A percentile compares a stretch with the other conserved stretches of the same genome.
These are phyloP conservation scores for Fusarium proliferatum DNA, from an alignment of 2,329 filamentous ascomycete species.

Conservation along the genomic window DNA sequence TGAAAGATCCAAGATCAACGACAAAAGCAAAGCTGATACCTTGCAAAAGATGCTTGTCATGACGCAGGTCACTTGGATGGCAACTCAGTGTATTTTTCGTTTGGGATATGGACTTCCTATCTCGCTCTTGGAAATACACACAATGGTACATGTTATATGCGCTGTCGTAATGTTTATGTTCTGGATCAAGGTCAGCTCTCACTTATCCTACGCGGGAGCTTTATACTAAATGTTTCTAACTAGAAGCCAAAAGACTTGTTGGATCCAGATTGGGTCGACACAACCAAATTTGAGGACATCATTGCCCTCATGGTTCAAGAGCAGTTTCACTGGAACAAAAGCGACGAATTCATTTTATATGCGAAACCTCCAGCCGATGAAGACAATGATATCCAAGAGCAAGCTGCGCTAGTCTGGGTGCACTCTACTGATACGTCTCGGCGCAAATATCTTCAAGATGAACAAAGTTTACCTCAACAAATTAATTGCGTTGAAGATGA, in stretches of 20 bases:
- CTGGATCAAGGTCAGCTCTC: background rate
- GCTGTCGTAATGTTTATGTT: background rate
- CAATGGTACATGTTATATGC: background rate
- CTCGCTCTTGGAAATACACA: background rate
- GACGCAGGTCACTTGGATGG: background rate
- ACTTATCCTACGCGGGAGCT: fast-evolving
- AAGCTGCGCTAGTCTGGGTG: background rate
- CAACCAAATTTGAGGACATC: background rate
- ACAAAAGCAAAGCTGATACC: background rate
- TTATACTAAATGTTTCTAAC: background rate
- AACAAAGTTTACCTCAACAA: background rate
- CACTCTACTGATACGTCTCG: background rate
- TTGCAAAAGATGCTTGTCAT: background rate
- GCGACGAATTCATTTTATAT: background rate
- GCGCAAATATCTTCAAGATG: background rate
- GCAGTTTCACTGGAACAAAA: background rate
- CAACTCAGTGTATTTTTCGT: background rate
- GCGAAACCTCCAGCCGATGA: background rate
- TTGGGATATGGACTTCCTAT: background rate
- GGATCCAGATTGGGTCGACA: background rate
- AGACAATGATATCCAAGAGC: background rate
- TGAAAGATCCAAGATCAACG: background rate
- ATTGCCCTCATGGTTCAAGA: background rate
- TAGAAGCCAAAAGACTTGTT: background rate
- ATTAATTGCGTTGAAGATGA: background rate